A percentile compares a stretch with the other conserved stretches of the same genome.
Conservation (phyloP, 108 stramenopile genomes). For the Tribonema minus region DNA sequence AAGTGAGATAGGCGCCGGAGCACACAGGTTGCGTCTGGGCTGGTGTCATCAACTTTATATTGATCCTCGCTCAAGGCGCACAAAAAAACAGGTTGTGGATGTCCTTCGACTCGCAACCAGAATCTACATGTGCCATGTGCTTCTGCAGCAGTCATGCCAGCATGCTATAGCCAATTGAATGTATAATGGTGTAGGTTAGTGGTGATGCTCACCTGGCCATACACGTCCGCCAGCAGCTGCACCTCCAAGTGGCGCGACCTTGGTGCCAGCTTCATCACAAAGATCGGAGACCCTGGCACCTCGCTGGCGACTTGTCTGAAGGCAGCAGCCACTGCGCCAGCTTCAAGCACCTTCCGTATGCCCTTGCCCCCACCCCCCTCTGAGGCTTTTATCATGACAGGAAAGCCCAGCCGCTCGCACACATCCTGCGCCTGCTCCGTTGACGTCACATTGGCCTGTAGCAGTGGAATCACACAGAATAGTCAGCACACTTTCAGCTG, state of each 20-base stretch:
- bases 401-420: slow-evolving; percentile 83
- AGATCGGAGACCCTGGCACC: slow-evolving; percentile 95
- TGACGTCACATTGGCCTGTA: slow-evolving; percentile 68
- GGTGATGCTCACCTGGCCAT: slow-evolving; percentile 64
- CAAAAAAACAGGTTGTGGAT: too few relatives aligned
- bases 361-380: slow-evolving; percentile 99
- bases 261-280: slow-evolving; percentile 78
- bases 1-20: too few relatives aligned
- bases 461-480: background rate
- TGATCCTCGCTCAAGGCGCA: too few relatives aligned
- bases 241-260: slow-evolving; percentile 95
- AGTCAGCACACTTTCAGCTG: background rate
- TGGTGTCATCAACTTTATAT: too few relatives aligned
- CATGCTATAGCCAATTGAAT: too few relatives aligned
- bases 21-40: too few relatives aligned
- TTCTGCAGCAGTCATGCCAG: too few relatives aligned
- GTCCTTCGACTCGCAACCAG: too few relatives aligned
- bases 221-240: slow-evolving; percentile 92
- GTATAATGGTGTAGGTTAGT: too few relatives aligned
- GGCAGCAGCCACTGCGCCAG: slow-evolving; percentile 63
- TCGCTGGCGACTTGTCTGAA: slow-evolving; percentile 96
- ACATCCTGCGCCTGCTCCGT: slow-evolving; percentile 72
- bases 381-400: slow-evolving; percentile 98
- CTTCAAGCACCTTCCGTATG: slow-evolving; percentile 74
- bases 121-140: too few relatives aligned